Base-by-base conservation (phyloP, 1,139 yeast genomes). In the Diutina mesorugosa region DNA sequence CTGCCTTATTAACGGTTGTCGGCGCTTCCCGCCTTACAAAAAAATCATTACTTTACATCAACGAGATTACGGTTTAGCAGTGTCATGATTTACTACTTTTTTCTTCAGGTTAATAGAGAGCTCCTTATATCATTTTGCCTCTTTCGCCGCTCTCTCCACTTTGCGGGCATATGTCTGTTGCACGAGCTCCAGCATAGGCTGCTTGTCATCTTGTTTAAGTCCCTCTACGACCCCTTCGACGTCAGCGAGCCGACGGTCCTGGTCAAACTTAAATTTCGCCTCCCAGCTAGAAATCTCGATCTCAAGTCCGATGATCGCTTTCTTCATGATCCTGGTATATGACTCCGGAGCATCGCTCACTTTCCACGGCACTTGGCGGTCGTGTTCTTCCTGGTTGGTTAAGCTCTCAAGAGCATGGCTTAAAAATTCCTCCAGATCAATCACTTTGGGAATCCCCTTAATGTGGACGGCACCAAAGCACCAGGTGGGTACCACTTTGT, bases 401-500 rank as follows among this genome's bases (percentile, higher is more conserved):
- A 84, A 69, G 14, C 66, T 64, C 29, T 72, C 69, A 56, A 84
- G 68, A 63, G 80, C 85, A 1, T 66, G 59, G 57, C 78, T 65
- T 5, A 83, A 74, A 71, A 79, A 81, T 14, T 72, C 75, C 14
- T 69, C 67, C 59, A 79, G 82, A 55, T 73, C 77, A 21, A 80
- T 66, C 10, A 85, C 66, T 21, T 60, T 70, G 9, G 86, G 76
- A 51, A 67, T 74, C 3, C 90, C 90, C 57, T 79, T 71, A 50
- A 80, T 73, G 63, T 85, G 89, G 47, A 80, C 84, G 4, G 81
- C 69, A 1, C 81, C 83, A 69, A 80, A 85, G 66, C 81, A 85
- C 90, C 90, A 85, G 0, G 90, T 85, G 12, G 90, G 89, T 9
- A 84, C 90, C 48, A 74, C 78, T 62, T 83, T 84, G 60, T 83